Percentiles rank a stretch among this genome's conserved stretches.
Conservation (phyloP, 805 yeast genomes). For the Blastobotrys parvus region DNA sequence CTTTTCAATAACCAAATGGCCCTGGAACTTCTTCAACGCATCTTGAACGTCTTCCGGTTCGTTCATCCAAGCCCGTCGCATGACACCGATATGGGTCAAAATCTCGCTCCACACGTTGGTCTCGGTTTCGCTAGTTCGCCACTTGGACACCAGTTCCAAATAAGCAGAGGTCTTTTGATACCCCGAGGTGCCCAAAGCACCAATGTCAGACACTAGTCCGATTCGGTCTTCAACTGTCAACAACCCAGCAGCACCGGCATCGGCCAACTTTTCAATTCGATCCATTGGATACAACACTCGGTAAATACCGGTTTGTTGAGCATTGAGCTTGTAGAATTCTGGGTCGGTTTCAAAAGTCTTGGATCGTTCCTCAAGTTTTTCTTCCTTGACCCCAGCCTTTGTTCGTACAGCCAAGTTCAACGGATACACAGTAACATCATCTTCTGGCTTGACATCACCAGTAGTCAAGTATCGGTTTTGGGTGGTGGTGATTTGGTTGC, state of each 20-base stretch:
- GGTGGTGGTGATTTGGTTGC: constrained; percentile 31
- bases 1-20: constrained; percentile 48
- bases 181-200: constrained; percentile 47
- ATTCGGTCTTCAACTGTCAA: constrained; percentile 53
- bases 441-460: constrained; percentile 53
- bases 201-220: constrained; percentile 56
- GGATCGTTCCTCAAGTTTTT: constrained; percentile 43
- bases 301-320: constrained; percentile 53
- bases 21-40: constrained; percentile 38
- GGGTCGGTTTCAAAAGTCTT: constrained; percentile 35
- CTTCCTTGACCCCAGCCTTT: constrained; percentile 50
- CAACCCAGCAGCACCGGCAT: constrained; percentile 42
- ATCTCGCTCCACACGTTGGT: constrained; percentile 48
- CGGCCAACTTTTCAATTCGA: constrained; percentile 45
- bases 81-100: constrained; percentile 32
- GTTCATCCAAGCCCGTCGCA: constrained; percentile 41
- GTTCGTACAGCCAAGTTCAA: constrained; percentile 50
- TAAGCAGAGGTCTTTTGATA: constrained; percentile 40
- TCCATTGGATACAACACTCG: constrained; percentile 46
- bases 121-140: constrained; percentile 40
- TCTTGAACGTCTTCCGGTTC: constrained; percentile 35
- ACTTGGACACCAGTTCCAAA: constrained; percentile 40
- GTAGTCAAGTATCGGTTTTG: constrained; percentile 58
- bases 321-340: constrained; percentile 51
- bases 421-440: constrained; percentile 46